phyloP scores from a whole-genome alignment of 2,329 filamentous ascomycete species.

The Colletotrichum cereale region DNA sequence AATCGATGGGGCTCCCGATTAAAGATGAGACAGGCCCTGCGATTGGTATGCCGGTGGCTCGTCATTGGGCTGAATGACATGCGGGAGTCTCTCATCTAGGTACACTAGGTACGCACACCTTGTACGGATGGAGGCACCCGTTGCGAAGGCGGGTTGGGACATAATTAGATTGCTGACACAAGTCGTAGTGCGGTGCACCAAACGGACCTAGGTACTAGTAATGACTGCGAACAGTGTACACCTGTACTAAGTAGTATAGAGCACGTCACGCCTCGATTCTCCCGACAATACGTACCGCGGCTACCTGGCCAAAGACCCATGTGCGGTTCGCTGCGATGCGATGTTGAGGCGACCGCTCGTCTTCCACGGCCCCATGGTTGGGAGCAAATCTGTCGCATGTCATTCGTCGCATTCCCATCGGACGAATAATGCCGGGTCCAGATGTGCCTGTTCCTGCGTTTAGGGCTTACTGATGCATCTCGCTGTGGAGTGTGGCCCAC shows the following conservation, averaged over 20 bases:
- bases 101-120: neutral
- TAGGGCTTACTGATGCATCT: conserved; percentile 37
- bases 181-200: neutral
- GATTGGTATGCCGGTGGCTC: conserved; percentile 9
- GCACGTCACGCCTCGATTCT: neutral
- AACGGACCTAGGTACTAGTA: neutral
- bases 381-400: conserved; percentile 32
- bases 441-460: conserved; percentile 39
- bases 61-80: conserved; percentile 24
- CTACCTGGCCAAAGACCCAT: conserved; percentile 27
- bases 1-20: conserved; percentile 26
- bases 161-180: conserved; percentile 7
- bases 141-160: conserved; percentile 27
- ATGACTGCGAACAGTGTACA: neutral
- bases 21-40: conserved; percentile 37
- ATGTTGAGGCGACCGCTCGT: conserved; percentile 30
- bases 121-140: conserved; percentile 6
- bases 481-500: conserved; percentile 15
- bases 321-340: conserved; percentile 30
- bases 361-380: conserved; percentile 29
- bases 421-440: conserved; percentile 33
- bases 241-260: neutral
- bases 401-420: conserved; percentile 35
- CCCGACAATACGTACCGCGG: conserved; percentile 14
- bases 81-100: conserved; percentile 12